Percentiles rank a stretch among this genome's conserved stretches.
These are phyloP conservation scores for Trichoderma sp. DNA, from an alignment of 2,329 filamentous ascomycete species.

Conservation along the genomic window DNA sequence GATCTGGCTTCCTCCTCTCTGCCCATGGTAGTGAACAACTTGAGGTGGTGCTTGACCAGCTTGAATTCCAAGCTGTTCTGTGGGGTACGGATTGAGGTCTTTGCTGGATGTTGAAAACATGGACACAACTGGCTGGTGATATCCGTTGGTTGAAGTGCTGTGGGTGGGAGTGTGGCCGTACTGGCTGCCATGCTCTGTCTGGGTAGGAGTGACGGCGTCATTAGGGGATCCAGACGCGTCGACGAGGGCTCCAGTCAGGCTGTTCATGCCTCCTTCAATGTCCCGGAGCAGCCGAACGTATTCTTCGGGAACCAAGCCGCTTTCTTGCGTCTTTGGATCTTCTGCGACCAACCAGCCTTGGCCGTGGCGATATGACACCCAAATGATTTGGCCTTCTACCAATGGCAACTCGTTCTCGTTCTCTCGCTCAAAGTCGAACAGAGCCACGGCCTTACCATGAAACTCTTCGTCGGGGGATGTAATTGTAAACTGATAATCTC, in stretches of 20 bases:
- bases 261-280: conserved; percentile 85
- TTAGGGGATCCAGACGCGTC: conserved; percentile 53
- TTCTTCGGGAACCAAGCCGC: conserved; percentile 91
- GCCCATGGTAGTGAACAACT: conserved; percentile 65
- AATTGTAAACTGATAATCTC: conserved; percentile 92
- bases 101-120: conserved; percentile 69
- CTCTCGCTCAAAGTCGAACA: conserved; percentile 92
- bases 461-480: conserved; percentile 96
- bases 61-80: conserved; percentile 60
- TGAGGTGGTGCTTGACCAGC: conserved; percentile 62
- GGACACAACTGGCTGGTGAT: conserved; percentile 64
- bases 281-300: conserved; percentile 90
- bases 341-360: conserved; percentile 97
- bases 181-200: conserved; percentile 50
- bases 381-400: conserved; percentile 91
- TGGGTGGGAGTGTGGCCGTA: conserved; percentile 48
- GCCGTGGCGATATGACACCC: conserved; percentile 92
- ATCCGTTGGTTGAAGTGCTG: conserved; percentile 54
- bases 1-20: conserved; percentile 63
- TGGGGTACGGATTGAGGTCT: conserved; percentile 65
- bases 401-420: conserved; percentile 95
- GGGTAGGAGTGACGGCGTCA: conserved; percentile 59
- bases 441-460: conserved; percentile 90
- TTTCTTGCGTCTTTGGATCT: conserved; percentile 91
- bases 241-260: conserved; percentile 59